Percentiles rank a stretch among this genome's conserved stretches.
Evolutionary conservation across 208 protist genomes (phyloP).

Genomic region (Cochliopodium minus): DNA sequence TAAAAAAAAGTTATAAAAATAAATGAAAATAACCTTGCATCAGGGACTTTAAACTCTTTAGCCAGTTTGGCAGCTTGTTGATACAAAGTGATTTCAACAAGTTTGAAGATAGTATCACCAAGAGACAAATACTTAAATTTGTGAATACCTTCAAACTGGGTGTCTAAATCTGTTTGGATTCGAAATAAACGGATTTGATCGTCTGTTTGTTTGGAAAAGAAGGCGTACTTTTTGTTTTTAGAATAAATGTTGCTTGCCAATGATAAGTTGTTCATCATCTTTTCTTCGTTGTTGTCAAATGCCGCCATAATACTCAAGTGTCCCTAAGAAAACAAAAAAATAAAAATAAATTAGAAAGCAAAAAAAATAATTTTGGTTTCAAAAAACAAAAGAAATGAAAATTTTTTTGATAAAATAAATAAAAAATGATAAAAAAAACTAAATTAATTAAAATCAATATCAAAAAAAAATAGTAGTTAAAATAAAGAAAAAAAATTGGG

Average conservation of each 20-base stretch:
- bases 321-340: too few relatives aligned
- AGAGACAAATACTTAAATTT: not conserved
- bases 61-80: not conserved
- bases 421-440: too few relatives aligned
- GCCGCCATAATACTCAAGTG: too few relatives aligned
- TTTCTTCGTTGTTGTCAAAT: too few relatives aligned
- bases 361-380: too few relatives aligned
- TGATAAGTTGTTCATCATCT: not conserved
- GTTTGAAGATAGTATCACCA: slow-evolving; percentile 9
- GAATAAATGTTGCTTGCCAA: not conserved
- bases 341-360: too few relatives aligned
- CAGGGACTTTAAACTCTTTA: slow-evolving; percentile 5
- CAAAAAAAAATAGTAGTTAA: too few relatives aligned
- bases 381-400: too few relatives aligned
- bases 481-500: too few relatives aligned
- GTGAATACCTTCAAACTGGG: not conserved
- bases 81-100: not conserved
- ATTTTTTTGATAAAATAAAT: too few relatives aligned
- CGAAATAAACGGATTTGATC: slow-evolving; percentile 8
- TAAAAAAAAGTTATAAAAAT: not conserved
- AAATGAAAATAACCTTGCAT: not conserved
- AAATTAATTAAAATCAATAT: too few relatives aligned
- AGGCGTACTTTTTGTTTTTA: not conserved
- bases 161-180: slow-evolving; percentile 8
- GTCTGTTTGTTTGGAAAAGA: not conserved